phyloP scores from a whole-genome alignment of 164 flowering plant species.

The Vitis cinerea region DNA sequence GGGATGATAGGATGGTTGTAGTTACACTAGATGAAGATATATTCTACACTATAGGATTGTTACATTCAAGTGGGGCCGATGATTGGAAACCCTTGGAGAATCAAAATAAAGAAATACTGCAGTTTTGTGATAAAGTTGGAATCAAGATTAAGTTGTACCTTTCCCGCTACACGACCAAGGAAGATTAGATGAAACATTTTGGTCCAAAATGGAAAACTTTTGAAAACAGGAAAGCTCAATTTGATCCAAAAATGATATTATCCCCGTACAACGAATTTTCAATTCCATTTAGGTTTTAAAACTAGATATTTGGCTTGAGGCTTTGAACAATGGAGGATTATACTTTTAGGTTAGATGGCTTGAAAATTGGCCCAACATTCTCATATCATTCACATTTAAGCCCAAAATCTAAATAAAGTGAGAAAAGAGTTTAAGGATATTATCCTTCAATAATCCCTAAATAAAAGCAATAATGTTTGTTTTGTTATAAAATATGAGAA shows the following conservation, averaged over 20 bases:
- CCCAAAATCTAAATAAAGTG: no score
- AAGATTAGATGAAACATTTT: conserved; percentile 71
- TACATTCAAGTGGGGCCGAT: conserved; percentile 47
- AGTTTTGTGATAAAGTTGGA: conserved; percentile 46
- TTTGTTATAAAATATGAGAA: no score
- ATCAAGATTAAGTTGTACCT: conserved; percentile 67
- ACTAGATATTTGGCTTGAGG: no score
- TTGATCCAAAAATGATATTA: conserved; percentile 61
- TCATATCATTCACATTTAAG: no score
- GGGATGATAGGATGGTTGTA: conserved; percentile 74
- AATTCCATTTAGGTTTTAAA: conserved; percentile 15
- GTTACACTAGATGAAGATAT: conserved; percentile 72
- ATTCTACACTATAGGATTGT: conserved; percentile 69
- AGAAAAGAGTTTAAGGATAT: no score
- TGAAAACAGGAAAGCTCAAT: conserved; percentile 46
- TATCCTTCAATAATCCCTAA: no score
- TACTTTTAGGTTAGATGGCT: no score
- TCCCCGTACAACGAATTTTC: conserved; percentile 85
- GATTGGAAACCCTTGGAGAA: conserved; percentile 42
- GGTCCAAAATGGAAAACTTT: conserved; percentile 70
- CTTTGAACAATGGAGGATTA: no score
- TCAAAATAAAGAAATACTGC: conserved; percentile 54
- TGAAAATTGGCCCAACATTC: no score
- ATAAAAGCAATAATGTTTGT: no score
- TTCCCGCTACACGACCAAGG: conserved; percentile 43